These are phyloP conservation scores for Metschnikowia proteae DNA, from an alignment of 805 yeast genomes.

Conservation along the genomic window DNA sequence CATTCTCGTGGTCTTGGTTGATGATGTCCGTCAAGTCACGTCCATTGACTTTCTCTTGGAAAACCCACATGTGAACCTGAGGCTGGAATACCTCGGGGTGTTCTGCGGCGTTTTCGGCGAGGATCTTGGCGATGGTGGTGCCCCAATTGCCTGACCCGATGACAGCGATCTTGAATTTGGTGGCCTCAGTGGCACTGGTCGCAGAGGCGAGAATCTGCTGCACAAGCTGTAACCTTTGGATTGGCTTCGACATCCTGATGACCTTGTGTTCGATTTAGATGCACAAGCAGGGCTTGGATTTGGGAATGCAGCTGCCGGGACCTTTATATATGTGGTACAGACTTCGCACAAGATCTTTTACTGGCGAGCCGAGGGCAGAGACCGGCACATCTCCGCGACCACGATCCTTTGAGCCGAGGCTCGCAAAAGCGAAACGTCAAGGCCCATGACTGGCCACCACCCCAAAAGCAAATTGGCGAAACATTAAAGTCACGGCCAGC, in stretches of 20 bases:
- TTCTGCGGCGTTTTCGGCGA: slow-evolving; percentile 79
- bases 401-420: slow-evolving; percentile 2
- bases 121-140: slow-evolving; percentile 92
- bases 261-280: background rate
- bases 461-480: too few species aligned
- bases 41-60: slow-evolving; percentile 78
- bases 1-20: slow-evolving; percentile 88
- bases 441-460: too few species aligned
- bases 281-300: background rate
- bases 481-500: too few species aligned
- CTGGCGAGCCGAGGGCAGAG: background rate
- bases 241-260: slow-evolving; percentile 12
- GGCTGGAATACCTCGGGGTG: slow-evolving; percentile 69
- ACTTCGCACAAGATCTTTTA: background rate
- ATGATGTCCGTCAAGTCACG: slow-evolving; percentile 83
- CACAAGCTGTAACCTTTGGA: slow-evolving; percentile 19
- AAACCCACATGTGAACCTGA: slow-evolving; percentile 95
- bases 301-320: background rate
- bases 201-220: slow-evolving; percentile 17
- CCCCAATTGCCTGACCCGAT: slow-evolving; percentile 99
- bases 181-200: slow-evolving; percentile 8
- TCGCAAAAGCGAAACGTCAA: background rate
- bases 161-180: slow-evolving; percentile 35
- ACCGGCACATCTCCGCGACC: background rate
- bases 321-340: background rate